A percentile compares a stretch with the other conserved stretches of the same genome.
Conservation (phyloP, 305 asterid species). For the Andrographis paniculata region DNA sequence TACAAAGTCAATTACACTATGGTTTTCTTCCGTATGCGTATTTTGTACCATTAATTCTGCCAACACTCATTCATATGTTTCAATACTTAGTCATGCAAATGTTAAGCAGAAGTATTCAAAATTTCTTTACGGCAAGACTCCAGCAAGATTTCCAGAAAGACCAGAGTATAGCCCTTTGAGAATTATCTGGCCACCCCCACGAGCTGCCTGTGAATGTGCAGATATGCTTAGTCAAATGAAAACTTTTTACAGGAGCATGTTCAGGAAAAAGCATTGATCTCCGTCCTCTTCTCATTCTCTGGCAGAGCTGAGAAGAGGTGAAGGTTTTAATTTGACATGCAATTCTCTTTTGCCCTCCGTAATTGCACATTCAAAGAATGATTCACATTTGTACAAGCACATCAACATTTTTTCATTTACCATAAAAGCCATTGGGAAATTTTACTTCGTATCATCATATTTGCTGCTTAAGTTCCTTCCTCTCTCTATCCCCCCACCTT, state of each 20-base stretch:
- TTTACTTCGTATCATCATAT: no score
- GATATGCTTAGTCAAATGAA: conserved; percentile 10
- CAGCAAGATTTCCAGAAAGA: conserved; percentile 91
- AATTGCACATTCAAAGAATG: not conserved
- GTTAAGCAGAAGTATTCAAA: conserved; percentile 16
- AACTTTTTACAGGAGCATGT: not conserved
- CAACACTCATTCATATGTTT: not conserved
- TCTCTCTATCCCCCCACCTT: no score
- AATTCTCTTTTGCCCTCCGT: no score
- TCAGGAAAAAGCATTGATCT: conserved; percentile 1
- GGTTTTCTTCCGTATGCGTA: no score
- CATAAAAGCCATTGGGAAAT: no score
- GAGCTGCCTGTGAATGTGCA: conserved; percentile 60
- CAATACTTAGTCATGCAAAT: not conserved
- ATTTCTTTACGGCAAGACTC: conserved; percentile 86
- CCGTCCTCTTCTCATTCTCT: conserved; percentile 3
- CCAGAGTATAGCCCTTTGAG: conserved; percentile 93
- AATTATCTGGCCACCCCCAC: conserved; percentile 80
- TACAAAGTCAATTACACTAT: no score
- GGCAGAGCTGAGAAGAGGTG: not conserved
- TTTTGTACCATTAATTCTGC: no score
- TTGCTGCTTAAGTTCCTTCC: no score
- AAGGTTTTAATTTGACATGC: not conserved
- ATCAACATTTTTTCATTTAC: no score
- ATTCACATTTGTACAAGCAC: no score